Base-by-base conservation (phyloP, 1,284 basidiomycete genomes). In the Ceratobasidium papillatum region DNA sequence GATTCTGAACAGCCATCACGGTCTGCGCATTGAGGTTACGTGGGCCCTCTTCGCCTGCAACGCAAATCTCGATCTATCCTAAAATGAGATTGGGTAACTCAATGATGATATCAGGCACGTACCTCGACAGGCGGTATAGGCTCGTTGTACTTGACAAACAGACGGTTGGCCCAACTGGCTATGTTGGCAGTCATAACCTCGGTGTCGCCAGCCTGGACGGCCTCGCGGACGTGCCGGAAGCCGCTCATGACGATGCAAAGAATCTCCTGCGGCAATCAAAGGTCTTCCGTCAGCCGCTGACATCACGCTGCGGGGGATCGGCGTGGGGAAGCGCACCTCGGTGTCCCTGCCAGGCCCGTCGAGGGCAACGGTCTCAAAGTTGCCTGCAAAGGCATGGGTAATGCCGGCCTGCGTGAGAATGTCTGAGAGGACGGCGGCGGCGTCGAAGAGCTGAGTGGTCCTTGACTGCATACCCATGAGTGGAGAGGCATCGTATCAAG, bases 21-120 rank as follows among this genome's bases (percentile, higher is more conserved):
- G 68, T 71, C 19, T 71, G 68, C 12, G 68, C 22, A 81, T 93
- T 89, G 47, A 94, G 85, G 77, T 86, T 87, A 69, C 91, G 89
- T 61, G 92, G 92, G 5, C 92, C 92, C 69, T 88, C 87, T 82
- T 94, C 92, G 25, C 92, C 92, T 56, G 91, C 92, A 30, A 90
- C 89, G 52, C 93, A 80, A 74, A 94, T 92, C 82, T 94, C 92
- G 81, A 94, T 92, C 92, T 94, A 65, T 36, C 49, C 22, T 56
- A 59, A 32, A n/a, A 45, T 74, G 32, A 43, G 36, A 3, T 19
- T 4, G 61, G 27, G 59, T n/a, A n/a, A n/a, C n/a, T n/a, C 59
- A 1, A 22, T n/a, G 19, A 45, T 27, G 11, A 8, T 30, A 12
- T 41, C 8, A 49, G 52, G 75, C 17, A 34, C 76, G 54, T n/a